These are phyloP conservation scores for Tanacetum coccineum DNA, from an alignment of 129 eudicot species.

Conservation along the genomic window DNA sequence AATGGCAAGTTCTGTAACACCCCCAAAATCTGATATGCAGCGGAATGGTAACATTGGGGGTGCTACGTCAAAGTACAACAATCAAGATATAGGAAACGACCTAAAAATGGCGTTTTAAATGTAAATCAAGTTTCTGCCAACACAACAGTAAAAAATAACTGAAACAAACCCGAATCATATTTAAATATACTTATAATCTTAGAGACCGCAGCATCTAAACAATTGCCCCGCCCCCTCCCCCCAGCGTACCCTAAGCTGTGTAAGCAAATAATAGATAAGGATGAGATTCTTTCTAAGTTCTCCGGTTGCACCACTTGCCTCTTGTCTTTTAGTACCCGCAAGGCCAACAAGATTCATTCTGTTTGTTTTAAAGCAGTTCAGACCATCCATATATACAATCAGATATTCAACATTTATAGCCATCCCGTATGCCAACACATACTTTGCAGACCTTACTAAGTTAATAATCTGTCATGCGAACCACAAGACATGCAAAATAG, in stretches of 20 bases:
- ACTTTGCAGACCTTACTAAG: background rate
- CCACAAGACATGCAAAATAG: too few relatives aligned
- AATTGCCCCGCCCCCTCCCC: too few relatives aligned
- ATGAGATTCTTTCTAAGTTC: conserved; percentile 95
- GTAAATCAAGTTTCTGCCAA: conserved; percentile 81
- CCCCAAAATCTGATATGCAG: conserved; percentile 98
- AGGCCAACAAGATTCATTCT: conserved; percentile 94
- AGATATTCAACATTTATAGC: background rate
- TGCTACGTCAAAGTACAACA: conserved; percentile 79
- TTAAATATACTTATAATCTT: background rate
- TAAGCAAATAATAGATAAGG: conserved; percentile 88
- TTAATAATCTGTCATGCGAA: background rate
- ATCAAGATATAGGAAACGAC: too few relatives aligned
- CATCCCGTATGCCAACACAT: background rate
- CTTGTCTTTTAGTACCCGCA: conserved; percentile 99
- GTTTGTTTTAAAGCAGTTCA: conserved; percentile 81
- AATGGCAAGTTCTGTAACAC: conserved; percentile 92
- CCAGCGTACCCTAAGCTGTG: conserved; percentile 97
- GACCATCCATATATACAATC: conserved; percentile 61
- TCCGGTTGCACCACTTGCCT: conserved; percentile 97
- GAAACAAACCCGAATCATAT: background rate
- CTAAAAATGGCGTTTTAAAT: too few relatives aligned
- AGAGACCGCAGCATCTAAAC: background rate
- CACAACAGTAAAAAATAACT: background rate
- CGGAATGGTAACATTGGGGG: too few relatives aligned